Conservation (phyloP, 257 asterid genomes). For the Solanum sitiens region DNA sequence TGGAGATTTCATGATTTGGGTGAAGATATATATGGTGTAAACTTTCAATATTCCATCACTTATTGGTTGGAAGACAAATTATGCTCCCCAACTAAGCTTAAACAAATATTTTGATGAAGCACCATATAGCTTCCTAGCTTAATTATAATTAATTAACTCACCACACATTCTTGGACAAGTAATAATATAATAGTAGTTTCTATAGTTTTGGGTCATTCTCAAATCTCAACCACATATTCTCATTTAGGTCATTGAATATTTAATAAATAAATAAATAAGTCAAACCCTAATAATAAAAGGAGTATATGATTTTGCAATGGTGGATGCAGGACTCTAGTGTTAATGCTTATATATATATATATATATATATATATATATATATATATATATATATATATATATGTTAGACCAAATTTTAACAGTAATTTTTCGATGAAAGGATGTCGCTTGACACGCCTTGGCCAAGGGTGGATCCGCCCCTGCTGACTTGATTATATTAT, state of each 20-base stretch:
- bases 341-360: too few relatives aligned
- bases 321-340: too few relatives aligned
- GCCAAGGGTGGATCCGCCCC: too few relatives aligned
- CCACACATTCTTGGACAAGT: neutral
- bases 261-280: neutral
- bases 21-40: neutral
- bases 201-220: neutral
- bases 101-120: neutral
- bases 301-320: too few relatives aligned
- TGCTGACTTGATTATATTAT: too few relatives aligned
- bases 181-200: neutral
- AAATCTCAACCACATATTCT: neutral
- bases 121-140: neutral
- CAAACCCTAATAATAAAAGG: neutral
- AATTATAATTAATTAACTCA: neutral
- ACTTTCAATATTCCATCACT: neutral
- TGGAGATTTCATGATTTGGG: neutral
- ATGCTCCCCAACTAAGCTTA: neutral
- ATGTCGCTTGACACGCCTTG: too few relatives aligned
- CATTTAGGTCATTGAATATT: neutral
- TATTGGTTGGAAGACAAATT: neutral
- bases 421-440: too few relatives aligned
- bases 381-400: too few relatives aligned
- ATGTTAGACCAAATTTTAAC: too few relatives aligned
- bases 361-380: too few relatives aligned